Conservation (phyloP, 768 basidiomycete species). For the Leccinellum luteum region DNA sequence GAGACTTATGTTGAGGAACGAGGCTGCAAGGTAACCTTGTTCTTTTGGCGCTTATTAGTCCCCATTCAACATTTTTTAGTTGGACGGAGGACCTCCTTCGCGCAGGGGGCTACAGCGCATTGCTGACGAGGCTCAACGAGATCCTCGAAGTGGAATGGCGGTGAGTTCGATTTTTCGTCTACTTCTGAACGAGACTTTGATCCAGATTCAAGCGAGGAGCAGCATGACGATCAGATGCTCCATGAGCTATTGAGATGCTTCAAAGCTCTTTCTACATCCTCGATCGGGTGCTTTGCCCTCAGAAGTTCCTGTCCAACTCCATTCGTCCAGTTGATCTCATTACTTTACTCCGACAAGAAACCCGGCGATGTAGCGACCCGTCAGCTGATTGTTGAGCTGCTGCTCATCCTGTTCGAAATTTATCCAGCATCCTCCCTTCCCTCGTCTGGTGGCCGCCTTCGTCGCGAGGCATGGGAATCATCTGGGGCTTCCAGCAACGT, state of each 20-base stretch:
- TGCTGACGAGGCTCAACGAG: constrained; percentile 85
- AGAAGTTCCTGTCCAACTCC: constrained; percentile 88
- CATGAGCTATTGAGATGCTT: constrained; percentile 92
- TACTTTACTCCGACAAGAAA: constrained; percentile 97
- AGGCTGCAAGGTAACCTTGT: constrained; percentile 69
- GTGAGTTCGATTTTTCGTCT: constrained; percentile 41
- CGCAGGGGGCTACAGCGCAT: constrained; percentile 79
- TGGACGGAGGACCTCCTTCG: constrained; percentile 89
- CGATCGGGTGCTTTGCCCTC: constrained; percentile 86
- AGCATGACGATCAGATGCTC: constrained; percentile 93
- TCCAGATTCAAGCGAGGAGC: constrained; percentile 74
- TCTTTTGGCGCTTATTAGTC: not conserved
- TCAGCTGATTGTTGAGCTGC: constrained; percentile 85
- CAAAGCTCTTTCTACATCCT: constrained; percentile 88
- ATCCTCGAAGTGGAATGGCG: constrained; percentile 96
- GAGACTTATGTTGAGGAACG: constrained; percentile 82
- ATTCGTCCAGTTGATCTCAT: constrained; percentile 75
- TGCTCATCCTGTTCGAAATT: constrained; percentile 85
- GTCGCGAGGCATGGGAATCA: constrained; percentile 59
- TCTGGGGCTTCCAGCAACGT: constrained; percentile 44
- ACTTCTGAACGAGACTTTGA: constrained; percentile 6
- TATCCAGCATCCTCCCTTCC: constrained; percentile 75
- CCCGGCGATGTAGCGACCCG: constrained; percentile 91
- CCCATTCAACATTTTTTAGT: constrained; percentile 36
- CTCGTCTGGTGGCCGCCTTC: constrained; percentile 39